Base-by-base conservation (phyloP, 1,284 basidiomycete genomes). In the Termitomyces sp. region DNA sequence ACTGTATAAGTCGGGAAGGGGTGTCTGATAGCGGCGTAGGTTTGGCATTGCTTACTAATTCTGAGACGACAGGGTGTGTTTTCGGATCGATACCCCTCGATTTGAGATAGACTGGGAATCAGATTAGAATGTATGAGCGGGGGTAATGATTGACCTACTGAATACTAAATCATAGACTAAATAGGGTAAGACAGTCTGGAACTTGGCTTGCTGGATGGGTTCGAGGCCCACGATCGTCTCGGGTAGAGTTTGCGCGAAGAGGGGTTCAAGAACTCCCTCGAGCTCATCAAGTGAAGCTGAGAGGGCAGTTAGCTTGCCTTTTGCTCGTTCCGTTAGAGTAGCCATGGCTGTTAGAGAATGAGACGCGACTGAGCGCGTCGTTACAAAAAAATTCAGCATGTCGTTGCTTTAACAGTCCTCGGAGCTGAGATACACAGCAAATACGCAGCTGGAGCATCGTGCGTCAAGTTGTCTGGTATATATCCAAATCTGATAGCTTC, bases 371-470 rank as follows among this genome's bases (percentile, higher is more conserved):
- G 38, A 15, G 33, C 52, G 45, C 41, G 44, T 9, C 34, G 40
- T 45, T 49, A 13, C 52, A 52, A 58, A 58, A n/a, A 51, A 57
- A 54, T 40, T 47, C 53, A 33, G 47, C 50, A 38, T 44, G 34
- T 48, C 51, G 36, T 55, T n/a, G 26, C 50, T 41, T 52, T 61
- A 15, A 47, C 62, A 90, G 86, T 87, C 89, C 52, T 93, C 91
- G 34, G 94, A 97, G 70, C 79, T 96, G 10, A 81, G 93, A 64
- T 96, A 97, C 68, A 96, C 94, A 0, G 92, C 92, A 30, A 96
- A 95, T 69, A 94, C 92, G 7, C 94, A 96, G 68, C 74, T 95
- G 31, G 93, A 95, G 71, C 92, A 96, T 73, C 76, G 92, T 94
- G 66, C 72, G 91, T 68, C 21, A 36, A 30, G 34, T 49, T 24